Evolutionary conservation across 306 rosid species (phyloP).

Genomic region (Fragaria iinumae): DNA sequence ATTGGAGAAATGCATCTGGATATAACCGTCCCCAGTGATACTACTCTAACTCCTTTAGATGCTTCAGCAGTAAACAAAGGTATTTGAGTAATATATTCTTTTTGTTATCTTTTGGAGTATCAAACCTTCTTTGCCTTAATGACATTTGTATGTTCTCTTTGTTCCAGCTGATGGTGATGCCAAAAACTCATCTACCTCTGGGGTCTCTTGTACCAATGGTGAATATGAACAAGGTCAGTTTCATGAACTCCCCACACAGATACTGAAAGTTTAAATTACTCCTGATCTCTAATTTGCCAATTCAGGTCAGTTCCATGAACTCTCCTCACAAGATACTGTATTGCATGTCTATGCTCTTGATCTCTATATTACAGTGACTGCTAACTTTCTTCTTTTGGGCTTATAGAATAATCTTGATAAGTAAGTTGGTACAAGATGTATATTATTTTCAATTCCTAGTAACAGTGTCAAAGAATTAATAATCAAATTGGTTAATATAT

Average conservation of each 20-base stretch:
- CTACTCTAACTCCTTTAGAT: neutral
- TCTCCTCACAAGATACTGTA: neutral
- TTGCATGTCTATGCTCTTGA: neutral
- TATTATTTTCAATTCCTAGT: neutral
- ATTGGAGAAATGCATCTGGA: neutral
- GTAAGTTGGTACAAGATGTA: neutral
- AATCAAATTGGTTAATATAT: neutral
- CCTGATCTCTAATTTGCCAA: too few species aligned
- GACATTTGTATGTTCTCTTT: neutral
- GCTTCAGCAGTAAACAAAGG: slow-evolving; percentile 3
- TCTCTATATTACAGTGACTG: neutral
- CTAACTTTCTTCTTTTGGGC: neutral
- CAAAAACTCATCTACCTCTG: neutral
- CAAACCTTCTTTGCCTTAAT: too few species aligned
- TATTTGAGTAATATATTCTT: neutral
- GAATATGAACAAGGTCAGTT: slow-evolving; percentile 1
- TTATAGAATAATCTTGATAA: neutral
- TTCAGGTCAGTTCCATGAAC: slow-evolving; percentile 9
- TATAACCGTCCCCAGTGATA: too few species aligned
- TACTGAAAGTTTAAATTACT: neutral
- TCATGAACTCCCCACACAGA: neutral
- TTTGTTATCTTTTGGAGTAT: too few species aligned
- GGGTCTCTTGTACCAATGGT: neutral
- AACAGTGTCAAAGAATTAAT: neutral
- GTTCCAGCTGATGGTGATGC: neutral